These are phyloP conservation scores for Arabis alpina DNA, from an alignment of 345 rosid species.

Conservation along the genomic window DNA sequence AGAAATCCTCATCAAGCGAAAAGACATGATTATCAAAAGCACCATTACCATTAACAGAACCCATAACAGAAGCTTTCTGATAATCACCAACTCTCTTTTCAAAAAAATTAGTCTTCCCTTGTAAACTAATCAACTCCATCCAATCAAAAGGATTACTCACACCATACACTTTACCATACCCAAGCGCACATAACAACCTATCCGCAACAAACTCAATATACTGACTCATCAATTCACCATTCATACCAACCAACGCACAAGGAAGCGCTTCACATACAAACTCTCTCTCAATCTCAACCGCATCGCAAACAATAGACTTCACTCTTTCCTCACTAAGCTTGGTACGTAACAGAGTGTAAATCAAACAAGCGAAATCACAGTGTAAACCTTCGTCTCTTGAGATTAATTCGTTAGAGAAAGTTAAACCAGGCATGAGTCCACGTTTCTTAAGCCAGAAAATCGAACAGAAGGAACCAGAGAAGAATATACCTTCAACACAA, in stretches of 20 bases:
- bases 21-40: slow-evolving; percentile 59
- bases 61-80: slow-evolving; percentile 84
- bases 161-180: slow-evolving; percentile 65
- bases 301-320: slow-evolving; percentile 69
- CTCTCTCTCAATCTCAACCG: slow-evolving; percentile 89
- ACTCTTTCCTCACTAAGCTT: slow-evolving; percentile 77
- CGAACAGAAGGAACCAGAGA: slow-evolving; percentile 91
- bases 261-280: slow-evolving; percentile 94
- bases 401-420: slow-evolving; percentile 91
- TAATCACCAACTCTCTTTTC: slow-evolving; percentile 88
- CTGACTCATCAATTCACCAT: slow-evolving; percentile 70
- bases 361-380: slow-evolving; percentile 88
- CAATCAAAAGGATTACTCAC: slow-evolving; percentile 82
- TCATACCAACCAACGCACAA: slow-evolving; percentile 91
- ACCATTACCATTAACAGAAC: slow-evolving; percentile 55
- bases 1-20: slow-evolving; percentile 79
- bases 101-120: slow-evolving; percentile 88
- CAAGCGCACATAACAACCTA: slow-evolving; percentile 68
- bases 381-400: slow-evolving; percentile 96
- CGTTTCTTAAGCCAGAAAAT: slow-evolving; percentile 95
- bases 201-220: slow-evolving; percentile 93
- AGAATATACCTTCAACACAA: slow-evolving; percentile 95
- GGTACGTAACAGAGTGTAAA: slow-evolving; percentile 56
- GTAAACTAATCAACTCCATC: slow-evolving; percentile 89
- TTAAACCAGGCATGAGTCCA: slow-evolving; percentile 87